Base-by-base conservation (phyloP, 148 eudicot genomes). In the Oxyria digyna region DNA sequence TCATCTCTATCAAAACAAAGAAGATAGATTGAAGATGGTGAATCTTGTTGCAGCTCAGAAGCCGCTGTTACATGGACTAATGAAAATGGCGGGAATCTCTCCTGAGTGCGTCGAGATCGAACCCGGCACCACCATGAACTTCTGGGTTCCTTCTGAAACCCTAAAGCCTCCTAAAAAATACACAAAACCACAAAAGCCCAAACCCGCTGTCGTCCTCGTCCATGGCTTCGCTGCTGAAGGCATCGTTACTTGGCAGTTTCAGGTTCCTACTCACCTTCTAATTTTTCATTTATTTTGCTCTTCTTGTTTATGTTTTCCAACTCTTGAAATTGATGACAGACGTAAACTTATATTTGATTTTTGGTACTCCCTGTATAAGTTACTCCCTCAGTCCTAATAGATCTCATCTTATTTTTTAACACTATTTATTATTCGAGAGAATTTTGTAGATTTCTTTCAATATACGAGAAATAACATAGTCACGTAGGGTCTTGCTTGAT, bases 171-270 rank as follows among this genome's bases (percentile, higher is more conserved):
- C 49, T 42, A 21, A 27, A 17, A 31, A 71, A 45, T 42, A 57
- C 42, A 46, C 49, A 13, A 76, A 69, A 76, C 68, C 74, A 69
- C 23, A 49, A 78, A 59, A 71, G 32, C 73, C 74, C 0, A 93
- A 93, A 27, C 98, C 98, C 1, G 89, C 76, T 17, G 86, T 93
- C 0, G 86, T 93, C 0, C 85, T 93, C 49, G 68, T 89, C 76
- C 98, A 93, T 43, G 98, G 98, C 75, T 93, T 93, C 48, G 92
- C 98, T 0, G 85, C 86, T 4, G 98, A 89, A 68, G 98, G 95
- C 45, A 75, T 89, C 26, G 92, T 85, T 4, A 93, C 98, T 3
- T 93, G 98, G 98, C 96, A 87, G 74, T 93, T 89, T 72, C 95
- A 93, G 78, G 68, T 66, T 8, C 12, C 38, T 35, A 35, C 38